phyloP scores from a whole-genome alignment of 164 flowering plant genomes.

The Platanus orientalis region DNA sequence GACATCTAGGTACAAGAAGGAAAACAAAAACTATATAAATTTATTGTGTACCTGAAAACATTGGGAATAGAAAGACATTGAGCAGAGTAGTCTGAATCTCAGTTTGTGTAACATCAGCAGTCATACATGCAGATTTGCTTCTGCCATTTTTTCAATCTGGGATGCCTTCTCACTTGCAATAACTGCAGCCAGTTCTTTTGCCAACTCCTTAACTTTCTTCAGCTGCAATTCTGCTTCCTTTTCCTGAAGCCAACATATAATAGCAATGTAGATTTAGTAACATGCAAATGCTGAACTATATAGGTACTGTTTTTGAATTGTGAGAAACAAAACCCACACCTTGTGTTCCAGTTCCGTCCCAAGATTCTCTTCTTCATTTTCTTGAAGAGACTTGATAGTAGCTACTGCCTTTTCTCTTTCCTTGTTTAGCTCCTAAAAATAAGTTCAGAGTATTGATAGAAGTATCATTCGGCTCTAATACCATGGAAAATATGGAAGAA shows the following conservation, averaged over 20 bases:
- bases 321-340: constrained; percentile 36
- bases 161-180: constrained; percentile 88
- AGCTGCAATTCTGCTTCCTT: constrained; percentile 57
- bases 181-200: constrained; percentile 75
- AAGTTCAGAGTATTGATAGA: no score
- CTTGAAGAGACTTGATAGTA: constrained; percentile 70
- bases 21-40: no score
- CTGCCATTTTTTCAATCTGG: constrained; percentile 89
- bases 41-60: no score
- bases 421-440: constrained; percentile 74
- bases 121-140: constrained; percentile 88
- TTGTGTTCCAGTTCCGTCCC: constrained; percentile 71
- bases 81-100: no score
- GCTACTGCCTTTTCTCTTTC: constrained; percentile 74
- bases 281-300: not conserved
- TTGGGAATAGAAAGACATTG: no score
- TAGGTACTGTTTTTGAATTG: not conserved
- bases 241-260: constrained; percentile 47
- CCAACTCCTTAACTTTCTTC: constrained; percentile 63
- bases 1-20: no score
- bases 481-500: no score
- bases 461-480: no score
- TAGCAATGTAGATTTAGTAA: constrained; percentile 8
- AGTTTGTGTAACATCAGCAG: constrained; percentile 5
- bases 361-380: constrained; percentile 72